These are phyloP conservation scores for Lyophyllum semitale DNA, from an alignment of 768 basidiomycete genomes.

Conservation along the genomic window DNA sequence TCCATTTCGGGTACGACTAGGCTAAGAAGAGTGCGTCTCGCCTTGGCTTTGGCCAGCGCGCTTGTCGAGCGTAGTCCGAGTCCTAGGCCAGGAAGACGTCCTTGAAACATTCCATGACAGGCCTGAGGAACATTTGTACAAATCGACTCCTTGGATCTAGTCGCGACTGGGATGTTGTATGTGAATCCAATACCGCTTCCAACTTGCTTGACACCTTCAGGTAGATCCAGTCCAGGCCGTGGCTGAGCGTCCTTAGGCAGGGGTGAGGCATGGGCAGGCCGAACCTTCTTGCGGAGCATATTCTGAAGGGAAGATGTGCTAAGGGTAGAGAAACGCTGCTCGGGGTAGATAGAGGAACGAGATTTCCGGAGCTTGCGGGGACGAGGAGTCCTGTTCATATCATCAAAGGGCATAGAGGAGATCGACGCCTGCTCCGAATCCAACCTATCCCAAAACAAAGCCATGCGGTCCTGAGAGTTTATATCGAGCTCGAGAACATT, in stretches of 20 bases:
- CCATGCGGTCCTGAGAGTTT: conserved; percentile 26
- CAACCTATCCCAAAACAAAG: conserved; percentile 47
- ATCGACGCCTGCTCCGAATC: conserved; percentile 36
- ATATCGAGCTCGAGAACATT: conserved; percentile 19
- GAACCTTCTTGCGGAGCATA: conserved; percentile 38
- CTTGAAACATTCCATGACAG: conserved; percentile 18
- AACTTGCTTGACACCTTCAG: conserved; percentile 46
- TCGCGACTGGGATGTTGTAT: conserved; percentile 33
- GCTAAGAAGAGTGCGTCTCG: conserved; percentile 9
- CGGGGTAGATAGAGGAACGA: conserved; percentile 32
- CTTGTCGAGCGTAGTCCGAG: conserved; percentile 16
- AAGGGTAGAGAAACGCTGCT: conserved; percentile 28
- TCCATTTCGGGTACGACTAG: not conserved
- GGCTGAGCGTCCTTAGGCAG: conserved; percentile 20
- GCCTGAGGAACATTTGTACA: conserved; percentile 17
- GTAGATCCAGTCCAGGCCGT: conserved; percentile 33
- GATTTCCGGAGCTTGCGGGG: conserved; percentile 40
- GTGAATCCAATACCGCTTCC: conserved; percentile 57
- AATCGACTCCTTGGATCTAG: conserved; percentile 23
- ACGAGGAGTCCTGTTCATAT: conserved; percentile 21
- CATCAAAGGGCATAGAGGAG: conserved; percentile 17
- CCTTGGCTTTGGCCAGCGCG: conserved; percentile 11
- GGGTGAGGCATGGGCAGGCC: conserved; percentile 34
- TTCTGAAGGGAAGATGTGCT: conserved; percentile 35
- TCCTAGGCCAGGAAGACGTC: conserved; percentile 11